A percentile compares a stretch with the other conserved stretches of the same genome.
Conservation (phyloP, 345 rosid genomes). For the Abelmoschus esculentus region DNA sequence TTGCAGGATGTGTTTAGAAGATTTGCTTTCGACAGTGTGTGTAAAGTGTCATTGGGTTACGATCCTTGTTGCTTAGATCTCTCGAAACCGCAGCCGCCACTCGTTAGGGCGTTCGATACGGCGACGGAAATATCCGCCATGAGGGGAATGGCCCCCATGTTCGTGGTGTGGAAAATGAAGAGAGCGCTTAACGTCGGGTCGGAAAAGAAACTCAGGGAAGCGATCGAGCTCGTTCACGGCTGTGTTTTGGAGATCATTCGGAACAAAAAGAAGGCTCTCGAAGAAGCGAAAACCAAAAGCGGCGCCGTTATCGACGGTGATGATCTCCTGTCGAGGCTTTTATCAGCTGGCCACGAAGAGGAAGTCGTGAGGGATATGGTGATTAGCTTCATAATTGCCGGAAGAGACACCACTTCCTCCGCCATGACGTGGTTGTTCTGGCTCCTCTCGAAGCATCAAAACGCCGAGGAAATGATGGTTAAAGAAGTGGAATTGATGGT, state of each 20-base stretch:
- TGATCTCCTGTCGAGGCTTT: constrained; percentile 48
- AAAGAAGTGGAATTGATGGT: constrained; percentile 25
- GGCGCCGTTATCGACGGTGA: neutral
- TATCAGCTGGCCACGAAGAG: constrained; percentile 34
- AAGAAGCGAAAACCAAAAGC: neutral
- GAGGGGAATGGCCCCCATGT: constrained; percentile 43
- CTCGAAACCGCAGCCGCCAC: constrained; percentile 30
- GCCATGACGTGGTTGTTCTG: constrained; percentile 76
- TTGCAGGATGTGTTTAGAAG: constrained; percentile 50
- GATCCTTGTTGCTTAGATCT: constrained; percentile 50
- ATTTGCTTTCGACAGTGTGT: constrained; percentile 48
- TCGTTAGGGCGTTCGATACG: constrained; percentile 42
- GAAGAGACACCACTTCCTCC: constrained; percentile 62
- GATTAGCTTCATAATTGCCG: constrained; percentile 64
- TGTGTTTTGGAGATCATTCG: constrained; percentile 32
- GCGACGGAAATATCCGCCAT: constrained; percentile 51
- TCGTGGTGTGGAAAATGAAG: constrained; percentile 58
- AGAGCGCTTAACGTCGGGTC: constrained; percentile 43
- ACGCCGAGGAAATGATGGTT: constrained; percentile 24
- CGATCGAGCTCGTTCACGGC: constrained; percentile 31
- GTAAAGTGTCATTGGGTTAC: constrained; percentile 43
- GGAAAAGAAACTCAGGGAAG: constrained; percentile 47
- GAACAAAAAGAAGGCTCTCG: constrained; percentile 24
- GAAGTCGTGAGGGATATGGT: constrained; percentile 51
- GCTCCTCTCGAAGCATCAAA: constrained; percentile 34